Evolutionary conservation across 2,329 filamentous ascomycete genomes (phyloP).

Genomic region (Penicillium thymicola): DNA sequence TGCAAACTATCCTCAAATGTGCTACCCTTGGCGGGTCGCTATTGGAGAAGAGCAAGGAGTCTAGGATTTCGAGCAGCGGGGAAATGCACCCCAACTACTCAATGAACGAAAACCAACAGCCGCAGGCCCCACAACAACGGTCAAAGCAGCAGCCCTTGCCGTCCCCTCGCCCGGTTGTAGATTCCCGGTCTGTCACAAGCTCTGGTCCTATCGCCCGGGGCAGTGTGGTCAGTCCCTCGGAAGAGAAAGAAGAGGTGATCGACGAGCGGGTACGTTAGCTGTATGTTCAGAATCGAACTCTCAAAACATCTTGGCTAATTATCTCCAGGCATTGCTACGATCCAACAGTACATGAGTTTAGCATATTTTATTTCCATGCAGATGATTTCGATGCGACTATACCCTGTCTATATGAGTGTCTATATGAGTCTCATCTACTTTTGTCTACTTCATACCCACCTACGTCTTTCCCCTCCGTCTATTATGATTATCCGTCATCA

Average conservation of each 20-base stretch:
- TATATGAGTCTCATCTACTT: constrained; percentile 23
- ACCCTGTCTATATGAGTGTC: constrained; percentile 29
- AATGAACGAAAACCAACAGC: constrained; percentile 36
- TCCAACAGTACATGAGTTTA: constrained; percentile 49
- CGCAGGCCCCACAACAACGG: constrained; percentile 14
- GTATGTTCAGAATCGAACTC: constrained; percentile 6
- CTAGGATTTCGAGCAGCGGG: constrained; percentile 39
- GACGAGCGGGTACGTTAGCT: constrained; percentile 51
- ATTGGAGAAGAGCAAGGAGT: constrained; percentile 44
- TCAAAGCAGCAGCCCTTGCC: constrained; percentile 17
- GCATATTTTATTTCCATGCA: constrained; percentile 27
- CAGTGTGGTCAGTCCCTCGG: constrained; percentile 60
- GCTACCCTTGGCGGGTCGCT: constrained; percentile 70
- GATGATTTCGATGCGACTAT: constrained; percentile 26
- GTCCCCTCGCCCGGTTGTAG: constrained; percentile 50
- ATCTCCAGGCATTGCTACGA: constrained; percentile 43
- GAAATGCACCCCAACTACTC: constrained; percentile 37
- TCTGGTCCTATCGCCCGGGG: constrained; percentile 57
- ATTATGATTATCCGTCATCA: neutral
- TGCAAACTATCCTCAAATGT: constrained; percentile 96
- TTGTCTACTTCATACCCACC: constrained; percentile 20
- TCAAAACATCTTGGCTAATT: constrained; percentile 9
- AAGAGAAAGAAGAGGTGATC: constrained; percentile 61
- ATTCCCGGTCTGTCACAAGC: constrained; percentile 67
- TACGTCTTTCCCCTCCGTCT: constrained; percentile 8